Percentiles rank a stretch among this genome's conserved stretches.
These are phyloP conservation scores for Punica granatum DNA, from an alignment of 345 rosid species.

Conservation along the genomic window DNA sequence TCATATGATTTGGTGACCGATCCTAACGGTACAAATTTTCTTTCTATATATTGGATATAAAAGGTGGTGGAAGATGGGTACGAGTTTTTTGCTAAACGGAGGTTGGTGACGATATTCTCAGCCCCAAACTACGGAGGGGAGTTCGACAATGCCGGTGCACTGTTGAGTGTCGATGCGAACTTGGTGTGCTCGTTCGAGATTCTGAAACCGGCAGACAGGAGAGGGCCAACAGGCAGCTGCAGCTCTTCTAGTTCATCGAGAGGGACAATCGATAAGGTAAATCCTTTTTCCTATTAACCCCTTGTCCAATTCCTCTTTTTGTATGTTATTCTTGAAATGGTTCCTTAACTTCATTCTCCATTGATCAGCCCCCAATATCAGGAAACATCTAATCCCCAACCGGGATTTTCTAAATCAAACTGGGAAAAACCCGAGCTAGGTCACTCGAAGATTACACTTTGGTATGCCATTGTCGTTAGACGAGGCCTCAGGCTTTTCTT, in stretches of 20 bases:
- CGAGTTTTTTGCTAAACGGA: conserved; percentile 83
- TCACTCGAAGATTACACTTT: no score
- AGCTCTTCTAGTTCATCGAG: conserved; percentile 25
- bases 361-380: neutral
- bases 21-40: neutral
- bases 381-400: neutral
- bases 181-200: conserved; percentile 92
- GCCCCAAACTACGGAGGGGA: conserved; percentile 99
- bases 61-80: conserved; percentile 99
- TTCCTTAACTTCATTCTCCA: neutral
- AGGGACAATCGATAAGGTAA: conserved; percentile 57
- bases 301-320: neutral
- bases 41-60: neutral
- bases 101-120: conserved; percentile 87
- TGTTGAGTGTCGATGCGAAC: conserved; percentile 63
- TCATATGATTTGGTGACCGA: neutral
- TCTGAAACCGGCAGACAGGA: conserved; percentile 55
- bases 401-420: neutral
- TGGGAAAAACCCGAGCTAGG: neutral
- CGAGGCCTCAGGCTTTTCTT: no score
- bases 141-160: conserved; percentile 94
- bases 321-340: neutral
- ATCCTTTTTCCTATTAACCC: neutral
- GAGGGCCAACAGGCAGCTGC: conserved; percentile 23
- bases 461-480: no score